Evolutionary conservation across 805 yeast species (phyloP).

Genomic region (Candida oleophila): DNA sequence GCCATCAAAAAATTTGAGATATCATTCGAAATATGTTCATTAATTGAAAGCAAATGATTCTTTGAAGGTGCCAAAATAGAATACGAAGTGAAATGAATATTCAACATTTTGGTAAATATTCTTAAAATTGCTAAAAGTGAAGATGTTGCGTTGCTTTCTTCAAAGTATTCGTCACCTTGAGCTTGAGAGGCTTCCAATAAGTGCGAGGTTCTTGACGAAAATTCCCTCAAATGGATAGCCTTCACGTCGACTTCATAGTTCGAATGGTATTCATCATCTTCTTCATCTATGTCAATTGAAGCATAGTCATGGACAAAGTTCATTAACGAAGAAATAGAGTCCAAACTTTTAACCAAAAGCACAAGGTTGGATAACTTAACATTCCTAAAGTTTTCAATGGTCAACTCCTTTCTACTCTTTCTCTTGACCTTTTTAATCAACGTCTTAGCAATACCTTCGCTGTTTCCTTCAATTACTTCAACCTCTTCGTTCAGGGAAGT

Average conservation of each 20-base stretch:
- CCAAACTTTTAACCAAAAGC: constrained; percentile 28
- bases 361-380: constrained; percentile 24
- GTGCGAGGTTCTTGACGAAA: constrained; percentile 70
- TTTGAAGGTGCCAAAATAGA: constrained; percentile 32
- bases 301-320: constrained; percentile 28
- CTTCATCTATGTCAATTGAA: constrained; percentile 14
- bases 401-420: background rate
- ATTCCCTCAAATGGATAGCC: constrained; percentile 56
- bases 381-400: constrained; percentile 15
- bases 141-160: constrained; percentile 23
- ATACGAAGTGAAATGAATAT: constrained; percentile 24
- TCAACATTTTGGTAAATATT: constrained; percentile 32
- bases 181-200: constrained; percentile 60
- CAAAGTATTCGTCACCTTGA: constrained; percentile 19
- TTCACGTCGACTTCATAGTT: constrained; percentile 31
- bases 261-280: constrained; percentile 6
- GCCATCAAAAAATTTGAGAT: constrained; percentile 26
- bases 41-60: constrained; percentile 29
- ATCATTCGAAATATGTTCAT: constrained; percentile 26
- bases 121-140: constrained; percentile 30
- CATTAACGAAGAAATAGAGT: constrained; percentile 33
- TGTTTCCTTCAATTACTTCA: background rate
- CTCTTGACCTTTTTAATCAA: background rate
- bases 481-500: background rate
- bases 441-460: background rate